Conservation (phyloP, 106 monocot species). For the Triglochin maritima region DNA sequence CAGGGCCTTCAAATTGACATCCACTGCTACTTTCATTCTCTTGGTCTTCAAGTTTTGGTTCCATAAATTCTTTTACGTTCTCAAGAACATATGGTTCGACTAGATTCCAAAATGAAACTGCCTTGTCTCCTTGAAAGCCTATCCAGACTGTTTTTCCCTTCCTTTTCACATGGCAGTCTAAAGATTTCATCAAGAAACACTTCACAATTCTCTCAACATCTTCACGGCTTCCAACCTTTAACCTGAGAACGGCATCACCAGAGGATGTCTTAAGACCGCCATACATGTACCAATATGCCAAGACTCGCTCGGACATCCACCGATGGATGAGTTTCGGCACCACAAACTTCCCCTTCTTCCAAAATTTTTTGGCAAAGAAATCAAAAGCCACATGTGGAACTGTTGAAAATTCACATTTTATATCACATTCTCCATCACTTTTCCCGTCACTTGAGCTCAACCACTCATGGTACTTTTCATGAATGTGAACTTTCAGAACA, state of each 20-base stretch:
- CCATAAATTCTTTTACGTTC: slow-evolving; percentile 26
- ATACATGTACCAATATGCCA: slow-evolving; percentile 98
- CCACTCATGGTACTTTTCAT: slow-evolving; percentile 73
- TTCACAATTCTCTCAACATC: slow-evolving; percentile 54
- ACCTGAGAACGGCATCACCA: slow-evolving; percentile 67
- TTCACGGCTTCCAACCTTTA: slow-evolving; percentile 48
- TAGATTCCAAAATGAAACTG: slow-evolving; percentile 49
- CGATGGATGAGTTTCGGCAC: slow-evolving; percentile 77
- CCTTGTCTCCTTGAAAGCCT: slow-evolving; percentile 59
- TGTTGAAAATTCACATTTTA: slow-evolving; percentile 46
- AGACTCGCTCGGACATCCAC: slow-evolving; percentile 59
- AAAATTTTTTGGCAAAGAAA: slow-evolving; percentile 74
- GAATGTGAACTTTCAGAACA: slow-evolving; percentile 46
- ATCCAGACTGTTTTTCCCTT: slow-evolving; percentile 75
- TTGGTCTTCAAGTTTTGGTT: not conserved
- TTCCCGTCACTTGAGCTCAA: slow-evolving; percentile 27
- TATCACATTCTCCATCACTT: slow-evolving; percentile 24
- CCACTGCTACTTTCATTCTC: not conserved
- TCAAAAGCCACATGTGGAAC: slow-evolving; percentile 48
- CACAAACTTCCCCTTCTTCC: slow-evolving; percentile 24
- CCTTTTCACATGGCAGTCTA: slow-evolving; percentile 61
- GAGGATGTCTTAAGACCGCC: slow-evolving; percentile 48
- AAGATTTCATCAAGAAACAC: slow-evolving; percentile 40
- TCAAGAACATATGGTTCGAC: slow-evolving; percentile 53
- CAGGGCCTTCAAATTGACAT: too few relatives aligned